Base-by-base conservation (phyloP, 768 basidiomycete genomes). In the Pulveroboletus frians region DNA sequence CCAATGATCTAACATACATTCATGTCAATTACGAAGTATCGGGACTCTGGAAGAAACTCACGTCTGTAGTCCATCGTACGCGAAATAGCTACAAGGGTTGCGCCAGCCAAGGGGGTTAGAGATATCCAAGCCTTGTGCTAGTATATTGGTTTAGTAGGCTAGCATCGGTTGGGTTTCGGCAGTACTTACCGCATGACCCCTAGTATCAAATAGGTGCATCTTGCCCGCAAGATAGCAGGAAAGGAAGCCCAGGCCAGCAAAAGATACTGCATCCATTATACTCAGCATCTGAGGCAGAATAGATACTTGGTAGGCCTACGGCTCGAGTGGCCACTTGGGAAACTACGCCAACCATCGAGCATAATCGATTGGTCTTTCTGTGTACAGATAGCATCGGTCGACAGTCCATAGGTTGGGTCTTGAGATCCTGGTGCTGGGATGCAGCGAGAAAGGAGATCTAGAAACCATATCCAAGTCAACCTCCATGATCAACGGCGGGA, bases 11-110 rank as follows among this genome's bases (percentile, higher is more conserved):
- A 53, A 29, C 31, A 41, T 49, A 27, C 44, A 46, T 9, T 31
- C 18, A 18, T 15, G 23, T 46, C 44, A 47, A 43, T 43, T 18
- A 52, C 50, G 11, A 34, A 36, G 5, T 40, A 47, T 34, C 60
- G 43, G 46, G 58, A 52, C 14, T 21, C 15, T 8, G n/a, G 27
- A 30, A 13, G 13, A 43, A 44, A 8, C 47, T 18, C 59, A 89
- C 87, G 92, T 49, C 92, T 79, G 57, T 86, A 85, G 68, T 95
- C 93, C 88, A 94, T 93, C 3, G 89, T 93, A 17, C 94, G 81
- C 6, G 85, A 87, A 45, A 93, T 82, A 3, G 88, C 88, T 9
- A 91, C 84, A 4, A 91, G 70, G 10, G 83, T 73, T 2, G 92
- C 93, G 9, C 77, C 92, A 29, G 81, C 68, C 39, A 95, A 76